Evolutionary conservation across 495 filamentous ascomycete species (phyloP), one percentile per base, ranked within the genome.

Genomic region (Aspergillus asperescens): DNA sequence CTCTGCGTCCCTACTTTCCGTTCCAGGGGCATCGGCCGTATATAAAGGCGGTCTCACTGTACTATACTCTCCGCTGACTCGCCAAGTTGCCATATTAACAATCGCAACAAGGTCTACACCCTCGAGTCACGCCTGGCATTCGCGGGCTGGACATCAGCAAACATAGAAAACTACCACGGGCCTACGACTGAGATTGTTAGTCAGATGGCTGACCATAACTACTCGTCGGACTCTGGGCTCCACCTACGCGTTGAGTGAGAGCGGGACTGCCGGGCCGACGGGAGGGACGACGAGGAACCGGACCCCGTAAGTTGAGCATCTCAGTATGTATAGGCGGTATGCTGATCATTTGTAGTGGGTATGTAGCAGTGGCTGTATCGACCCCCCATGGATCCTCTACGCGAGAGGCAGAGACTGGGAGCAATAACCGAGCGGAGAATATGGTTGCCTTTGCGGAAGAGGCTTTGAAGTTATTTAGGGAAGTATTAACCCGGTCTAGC

Each of bases 381-480:
- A 70, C 67, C 22, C 66, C 77, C 1, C 50, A 63, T n/a, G 77
- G 77, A 2, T 73, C 68, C 2, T 64, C 68, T 39, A 78, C 73
- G 46, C 69, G 67, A 43, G 81, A 84, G 60, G 57, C 78, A 1
- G 72, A 81, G 22, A 82, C 79, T 12, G 77, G 74, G 13, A 54
- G 77, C 39, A 73, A 60, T 9, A 74, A 80, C 62, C 62, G 81
- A 54, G 76, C 77, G 58, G 70, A 39, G 42, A 85, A 85, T 58
- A 85, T 84, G 81, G 71, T 84, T 50, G 63, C 62, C 27, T 85
- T 85, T 70, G 77, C 80, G 3, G 66, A 63, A n/a, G 80, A 78
- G 57, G 74, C 67, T 15, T 66, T 84, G 65, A 75, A 62, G 48
- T 54, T 85, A 54, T 54, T 84, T 58, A 72, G 68, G 61, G 80